Conservation (phyloP, 805 yeast species). For the Myxozyma vanderwaltii region DNA sequence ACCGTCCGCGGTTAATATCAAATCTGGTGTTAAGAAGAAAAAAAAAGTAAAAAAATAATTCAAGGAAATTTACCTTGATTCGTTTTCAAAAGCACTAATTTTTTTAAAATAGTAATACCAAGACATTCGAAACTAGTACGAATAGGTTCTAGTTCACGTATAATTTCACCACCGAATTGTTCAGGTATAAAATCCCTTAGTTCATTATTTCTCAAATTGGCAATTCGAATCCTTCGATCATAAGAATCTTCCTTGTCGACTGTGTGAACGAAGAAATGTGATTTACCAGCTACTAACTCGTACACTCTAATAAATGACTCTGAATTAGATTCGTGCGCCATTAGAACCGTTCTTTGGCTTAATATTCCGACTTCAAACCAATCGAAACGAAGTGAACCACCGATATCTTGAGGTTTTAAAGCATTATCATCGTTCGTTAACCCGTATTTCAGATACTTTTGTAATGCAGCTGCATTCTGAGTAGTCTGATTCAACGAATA, state of each 20-base stretch:
- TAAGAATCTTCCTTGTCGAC: not conserved
- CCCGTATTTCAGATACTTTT: not conserved
- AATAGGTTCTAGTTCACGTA: conserved; percentile 52
- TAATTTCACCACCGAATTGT: conserved; percentile 41
- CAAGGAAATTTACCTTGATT: conserved; percentile 50
- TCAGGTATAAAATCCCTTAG: not conserved
- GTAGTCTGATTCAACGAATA: not conserved
- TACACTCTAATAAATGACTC: conserved; percentile 64
- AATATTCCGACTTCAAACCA: conserved; percentile 63
- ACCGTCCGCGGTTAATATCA: not conserved
- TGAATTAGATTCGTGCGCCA: conserved; percentile 45
- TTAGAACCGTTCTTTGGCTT: conserved; percentile 18
- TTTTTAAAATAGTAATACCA: conserved; percentile 63
- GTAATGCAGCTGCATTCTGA: not conserved
- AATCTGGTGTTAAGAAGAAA: too few relatives aligned
- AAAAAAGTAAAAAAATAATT: not conserved
- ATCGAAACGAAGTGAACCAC: conserved; percentile 48
- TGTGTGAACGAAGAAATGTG: not conserved
- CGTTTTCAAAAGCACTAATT: conserved; percentile 67
- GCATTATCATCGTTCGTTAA: not conserved
- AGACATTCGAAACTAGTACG: conserved; percentile 57
- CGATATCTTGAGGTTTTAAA: conserved; percentile 48
- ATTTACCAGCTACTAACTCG: conserved; percentile 52
- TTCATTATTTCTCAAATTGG: conserved; percentile 1
- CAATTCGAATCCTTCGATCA: conserved; percentile 1